Evolutionary conservation across 768 basidiomycete genomes (phyloP), one percentile per base, ranked within the genome.

Genomic region (Trametes maxima): DNA sequence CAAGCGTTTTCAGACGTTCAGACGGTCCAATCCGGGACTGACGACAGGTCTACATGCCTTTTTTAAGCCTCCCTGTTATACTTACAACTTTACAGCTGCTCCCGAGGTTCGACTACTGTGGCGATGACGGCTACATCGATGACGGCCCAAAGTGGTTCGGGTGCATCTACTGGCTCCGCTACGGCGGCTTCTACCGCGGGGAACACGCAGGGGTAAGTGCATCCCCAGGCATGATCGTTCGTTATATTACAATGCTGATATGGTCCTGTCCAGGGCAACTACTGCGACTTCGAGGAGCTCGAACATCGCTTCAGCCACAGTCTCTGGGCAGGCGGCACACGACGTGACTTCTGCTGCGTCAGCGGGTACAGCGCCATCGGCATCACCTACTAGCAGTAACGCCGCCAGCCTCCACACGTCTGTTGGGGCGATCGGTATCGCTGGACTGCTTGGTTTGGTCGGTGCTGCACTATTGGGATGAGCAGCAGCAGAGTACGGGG

Each of bases 1-100:
- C 70, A 66, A 10, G 82, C 78, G 7, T 91, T 78, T 73, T 82
- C 83, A 14, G 82, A 83, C 52, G 73, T 76, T 2, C 75, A 85
- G 35, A 82, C 75, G 0, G 70, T 90, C 49, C 63, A 72, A 54
- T 2, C 69, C 5, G 74, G 82, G 19, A 22, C 55, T 28, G 64
- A 65, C 25, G 50, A 13, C 46, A 54, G 63, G 63, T 57, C 8
- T n/a, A 49, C 48, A 21, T 16, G 10, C 3, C 16, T 21, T 36
- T 17, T 13, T 19, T 2, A 14, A 24, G 3, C 10, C 17, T 10
- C n/a, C 3, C 7, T 10, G 1, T 22, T 16, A n/a, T 36, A 52
- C 5, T 57, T 33, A 10, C 28, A 5, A 3, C 1, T 10, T 25
- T 39, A 11, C 21, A 60, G 67, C 46, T 79, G 78, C 21, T 79